Evolutionary conservation across 2,329 filamentous ascomycete species (phyloP), one percentile per base, ranked within the genome.

Genomic region (Thielaviopsis punctulata): DNA sequence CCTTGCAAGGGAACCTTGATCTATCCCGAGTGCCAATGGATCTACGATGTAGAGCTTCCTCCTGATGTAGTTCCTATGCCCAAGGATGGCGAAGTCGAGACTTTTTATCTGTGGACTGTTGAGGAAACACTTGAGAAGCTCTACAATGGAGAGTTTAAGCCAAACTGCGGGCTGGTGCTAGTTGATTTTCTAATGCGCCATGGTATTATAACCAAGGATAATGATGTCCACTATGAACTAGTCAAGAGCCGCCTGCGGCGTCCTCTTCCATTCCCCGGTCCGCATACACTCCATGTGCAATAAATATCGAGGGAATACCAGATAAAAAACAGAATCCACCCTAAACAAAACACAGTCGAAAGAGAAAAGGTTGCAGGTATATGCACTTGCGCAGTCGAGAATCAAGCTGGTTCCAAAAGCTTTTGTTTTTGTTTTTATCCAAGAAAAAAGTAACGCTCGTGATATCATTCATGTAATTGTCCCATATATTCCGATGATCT

Each of bases 171-270:
- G 13, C 64, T 92, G 54, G 77, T 94, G 47, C 68, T 92, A 63
- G 67, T 95, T 45, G 88, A 96, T 64, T 98, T 96, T 68, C 85
- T 98, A 63, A 73, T 94, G 58, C 76, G 90, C 51, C 86, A 88
- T 65, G 84, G 86, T 0, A 77, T 95, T 56, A 62, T 95, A 62
- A 93, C 82, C 8, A 66, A 70, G 44, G 84, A 85, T 59, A 86
- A 88, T 62, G 89, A 96, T 68, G 74, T 76, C 48, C 70, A 90
- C 61, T 88, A 83, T 62, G 72, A 83, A 56, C 81, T 88, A 66
- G 88, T 96, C 60, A 70, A 78, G 56, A 71, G 73, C 54, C 77
- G 86, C 62, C 68, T 94, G 65, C 88, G 92, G 68, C 79, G 90
- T 55, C 73, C 75, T 56, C 70, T 95, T 59, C 83, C 87, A 53